A percentile compares a stretch with the other conserved stretches of the same genome.
These are phyloP conservation scores for Thinopyrum elongatum DNA, from an alignment of 176 grass and related monocot genomes.

Conservation along the genomic window DNA sequence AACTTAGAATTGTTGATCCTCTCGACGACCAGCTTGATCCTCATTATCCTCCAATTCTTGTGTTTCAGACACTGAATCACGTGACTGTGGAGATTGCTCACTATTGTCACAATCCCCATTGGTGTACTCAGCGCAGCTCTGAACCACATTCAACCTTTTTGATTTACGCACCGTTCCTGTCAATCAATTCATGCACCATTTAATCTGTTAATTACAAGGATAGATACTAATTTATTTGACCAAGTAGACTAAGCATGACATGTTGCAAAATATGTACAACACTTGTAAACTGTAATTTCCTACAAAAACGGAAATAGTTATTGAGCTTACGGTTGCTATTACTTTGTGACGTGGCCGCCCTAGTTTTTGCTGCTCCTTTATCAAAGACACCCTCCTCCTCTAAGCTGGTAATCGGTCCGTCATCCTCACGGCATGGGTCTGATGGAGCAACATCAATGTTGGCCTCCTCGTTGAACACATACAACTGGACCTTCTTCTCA, in stretches of 20 bases:
- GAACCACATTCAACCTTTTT: background rate
- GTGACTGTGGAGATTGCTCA: background rate
- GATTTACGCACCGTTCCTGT: background rate
- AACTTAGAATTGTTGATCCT: background rate
- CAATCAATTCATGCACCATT: background rate
- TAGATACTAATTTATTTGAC: background rate
- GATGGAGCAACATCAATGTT: no score
- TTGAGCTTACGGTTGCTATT: no score
- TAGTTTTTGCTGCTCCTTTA: no score
- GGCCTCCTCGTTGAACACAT: no score
- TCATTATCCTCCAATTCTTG: background rate
- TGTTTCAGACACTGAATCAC: background rate
- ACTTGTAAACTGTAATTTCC: no score
- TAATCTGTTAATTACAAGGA: background rate
- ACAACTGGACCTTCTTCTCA: no score
- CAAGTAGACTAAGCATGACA: background rate
- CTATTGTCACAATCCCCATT: background rate
- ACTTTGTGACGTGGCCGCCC: no score
- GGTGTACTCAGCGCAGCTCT: background rate
- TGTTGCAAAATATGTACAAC: no score
- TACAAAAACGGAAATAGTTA: background rate
- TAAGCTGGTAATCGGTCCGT: no score
- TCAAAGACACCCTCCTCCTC: no score
- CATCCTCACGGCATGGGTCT: no score
- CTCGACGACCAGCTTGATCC: background rate